phyloP scores from a whole-genome alignment of 2,329 filamentous ascomycete species.

The Sordariomycetes sp. region DNA sequence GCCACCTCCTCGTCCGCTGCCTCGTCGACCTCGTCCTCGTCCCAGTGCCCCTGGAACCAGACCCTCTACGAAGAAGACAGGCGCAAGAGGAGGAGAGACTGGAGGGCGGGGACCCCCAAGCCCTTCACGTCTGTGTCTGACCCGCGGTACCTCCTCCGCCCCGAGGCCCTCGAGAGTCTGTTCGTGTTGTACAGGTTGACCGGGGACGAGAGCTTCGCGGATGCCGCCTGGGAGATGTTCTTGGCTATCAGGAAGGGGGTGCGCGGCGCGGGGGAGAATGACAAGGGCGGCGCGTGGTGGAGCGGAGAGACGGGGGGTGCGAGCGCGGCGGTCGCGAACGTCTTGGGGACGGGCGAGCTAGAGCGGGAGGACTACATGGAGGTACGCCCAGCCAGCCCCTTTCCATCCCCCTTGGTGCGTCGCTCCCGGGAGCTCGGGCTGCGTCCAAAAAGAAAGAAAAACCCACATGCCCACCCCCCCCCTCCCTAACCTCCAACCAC shows the following conservation, averaged over 20 bases:
- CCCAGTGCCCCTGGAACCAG: conserved; percentile 17
- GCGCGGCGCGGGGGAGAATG: conserved; percentile 21
- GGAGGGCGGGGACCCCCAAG: conserved; percentile 22
- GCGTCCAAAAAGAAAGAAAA: background rate
- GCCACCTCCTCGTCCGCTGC: conserved; percentile 13
- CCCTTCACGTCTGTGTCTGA: conserved; percentile 44
- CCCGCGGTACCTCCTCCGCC: conserved; percentile 51
- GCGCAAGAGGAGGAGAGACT: conserved; percentile 9
- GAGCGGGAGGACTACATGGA: conserved; percentile 4
- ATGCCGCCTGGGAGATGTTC: conserved; percentile 67
- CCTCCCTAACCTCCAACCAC: background rate
- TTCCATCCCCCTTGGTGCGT: too few species aligned
- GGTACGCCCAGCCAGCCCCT: background rate
- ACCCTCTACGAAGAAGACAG: conserved; percentile 12
- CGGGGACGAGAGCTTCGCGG: conserved; percentile 49
- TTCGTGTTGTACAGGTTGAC: conserved; percentile 68
- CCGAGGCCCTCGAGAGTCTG: conserved; percentile 70
- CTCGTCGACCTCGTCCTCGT: conserved; percentile 13
- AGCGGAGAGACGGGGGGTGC: conserved; percentile 28
- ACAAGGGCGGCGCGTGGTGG: background rate
- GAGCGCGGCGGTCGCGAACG: conserved; percentile 53
- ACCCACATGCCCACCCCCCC: background rate
- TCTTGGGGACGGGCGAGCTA: conserved; percentile 15
- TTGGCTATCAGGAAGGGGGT: conserved; percentile 47
- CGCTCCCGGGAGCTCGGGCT: too few species aligned